Evolutionary conservation across 2,329 filamentous ascomycete species (phyloP), one percentile per base, ranked within the genome.

Genomic region (Tolypocladium tropicale): DNA sequence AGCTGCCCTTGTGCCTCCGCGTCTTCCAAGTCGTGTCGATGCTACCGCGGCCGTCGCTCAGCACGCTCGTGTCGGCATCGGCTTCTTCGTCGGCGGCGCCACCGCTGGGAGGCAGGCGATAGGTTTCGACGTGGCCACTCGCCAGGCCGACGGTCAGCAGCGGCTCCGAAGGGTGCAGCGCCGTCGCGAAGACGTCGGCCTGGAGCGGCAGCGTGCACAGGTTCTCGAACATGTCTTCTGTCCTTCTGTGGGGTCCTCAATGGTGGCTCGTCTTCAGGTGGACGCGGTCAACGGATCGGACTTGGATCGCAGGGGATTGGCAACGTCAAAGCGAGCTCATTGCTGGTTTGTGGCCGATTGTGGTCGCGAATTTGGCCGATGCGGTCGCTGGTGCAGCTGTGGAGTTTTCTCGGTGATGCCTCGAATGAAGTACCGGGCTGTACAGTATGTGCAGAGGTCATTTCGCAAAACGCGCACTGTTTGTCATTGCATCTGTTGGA

Each of bases 1-100:
- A 97, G 78, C 91, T 96, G 14, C 91, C 93, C 76, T 96, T 95
- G 75, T 99, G 94, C 59, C 94, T 81, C 62, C 85, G 80, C 6
- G 94, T 97, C 64, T 83, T 82, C 94, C 94, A 99, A 58, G 85
- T 76, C 0, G 86, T 90, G 63, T 92, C 88, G 60, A 97, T 88
- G 56, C 86, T 83, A 48, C 86, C 88, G 60, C 81, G 87, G 12
- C 90, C 90, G 64, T 78, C 75, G 23, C 76, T 81, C 25, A 79
- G 55, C 2, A 78, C 71, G 60, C 76, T 82, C 50, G 72, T 71
- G 55, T 80, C 76, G 36, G 68, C 75, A 56, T 78, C 78, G 4
- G 59, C 70, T 43, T 82, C 79, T 34, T 81, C 79, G 32, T 81
- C 79, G 50, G 80, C 79, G 21, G 72, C 73, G 36, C 76, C 72